phyloP scores from a whole-genome alignment of 768 basidiomycete species.

The Leccinum boreale region DNA sequence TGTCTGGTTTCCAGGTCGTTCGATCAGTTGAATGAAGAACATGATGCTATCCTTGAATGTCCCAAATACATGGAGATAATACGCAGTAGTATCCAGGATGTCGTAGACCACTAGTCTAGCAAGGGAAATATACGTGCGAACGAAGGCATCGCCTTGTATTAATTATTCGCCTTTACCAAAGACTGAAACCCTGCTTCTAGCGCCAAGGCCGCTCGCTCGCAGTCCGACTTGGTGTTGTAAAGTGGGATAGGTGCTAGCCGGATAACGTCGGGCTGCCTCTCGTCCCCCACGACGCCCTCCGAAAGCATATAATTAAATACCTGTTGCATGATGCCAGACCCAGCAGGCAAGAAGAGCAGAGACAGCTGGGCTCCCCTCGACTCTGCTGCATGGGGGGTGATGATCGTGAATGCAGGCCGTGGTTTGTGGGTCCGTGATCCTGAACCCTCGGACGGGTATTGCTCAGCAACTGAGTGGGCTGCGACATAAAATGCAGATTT shows the following conservation, averaged over 20 bases:
- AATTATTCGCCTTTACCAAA: constrained; percentile 15
- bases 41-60: constrained; percentile 49
- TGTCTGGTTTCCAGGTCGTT: constrained; percentile 35
- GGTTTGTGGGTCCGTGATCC: constrained; percentile 10
- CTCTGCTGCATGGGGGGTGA: constrained; percentile 71
- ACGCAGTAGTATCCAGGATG: constrained; percentile 35
- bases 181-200: constrained; percentile 58
- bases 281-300: constrained; percentile 87
- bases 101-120: constrained; percentile 5
- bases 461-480: constrained; percentile 30
- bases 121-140: constrained; percentile 1
- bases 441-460: constrained; percentile 24
- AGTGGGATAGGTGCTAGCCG: constrained; percentile 82
- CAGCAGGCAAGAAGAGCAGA: constrained; percentile 66
- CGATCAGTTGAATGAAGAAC: constrained; percentile 44
- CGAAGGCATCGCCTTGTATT: neutral
- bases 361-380: constrained; percentile 87
- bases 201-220: constrained; percentile 60
- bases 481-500: constrained; percentile 64
- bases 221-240: constrained; percentile 83
- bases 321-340: constrained; percentile 61
- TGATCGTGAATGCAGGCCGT: constrained; percentile 77
- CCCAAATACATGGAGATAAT: constrained; percentile 46
- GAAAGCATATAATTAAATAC: constrained; percentile 59
- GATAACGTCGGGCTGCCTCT: constrained; percentile 89